Percentiles rank a stretch among this genome's conserved stretches.
Conservation (phyloP, 2,329 filamentous ascomycete species). For the Orbilia brochopaga region DNA sequence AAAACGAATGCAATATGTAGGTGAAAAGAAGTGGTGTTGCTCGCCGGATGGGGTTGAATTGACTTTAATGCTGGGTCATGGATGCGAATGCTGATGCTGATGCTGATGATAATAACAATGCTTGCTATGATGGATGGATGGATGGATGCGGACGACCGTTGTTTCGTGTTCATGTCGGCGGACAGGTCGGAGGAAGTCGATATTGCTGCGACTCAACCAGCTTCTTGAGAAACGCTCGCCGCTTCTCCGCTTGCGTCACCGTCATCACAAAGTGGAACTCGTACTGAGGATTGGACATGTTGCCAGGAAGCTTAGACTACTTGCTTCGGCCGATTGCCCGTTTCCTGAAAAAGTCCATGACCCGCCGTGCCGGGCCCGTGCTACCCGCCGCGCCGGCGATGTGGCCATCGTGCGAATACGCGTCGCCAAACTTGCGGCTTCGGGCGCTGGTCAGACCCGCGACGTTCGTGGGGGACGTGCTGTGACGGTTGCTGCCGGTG, state of each 20-base stretch:
- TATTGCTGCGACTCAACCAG: constrained; percentile 34
- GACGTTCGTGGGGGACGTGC: constrained; percentile 58
- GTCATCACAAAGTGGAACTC: constrained; percentile 21
- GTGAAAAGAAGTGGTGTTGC: not conserved
- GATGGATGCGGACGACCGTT: no score
- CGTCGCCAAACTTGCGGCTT: constrained; percentile 83
- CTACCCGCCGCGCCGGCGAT: constrained; percentile 70
- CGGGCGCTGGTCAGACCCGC: constrained; percentile 74
- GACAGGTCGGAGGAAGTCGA: constrained; percentile 35
- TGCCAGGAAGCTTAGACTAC: constrained; percentile 42
- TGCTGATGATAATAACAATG: constrained; percentile 1
- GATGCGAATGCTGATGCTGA: constrained; percentile 10
- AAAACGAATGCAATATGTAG: no score
- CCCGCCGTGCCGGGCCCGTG: constrained; percentile 83
- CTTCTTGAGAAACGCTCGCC: constrained; percentile 25
- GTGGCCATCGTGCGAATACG: constrained; percentile 75
- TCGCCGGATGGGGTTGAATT: not conserved
- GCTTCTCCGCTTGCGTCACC: constrained; percentile 14
- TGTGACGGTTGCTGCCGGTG: constrained; percentile 60
- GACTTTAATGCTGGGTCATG: not conserved
- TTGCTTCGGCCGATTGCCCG: constrained; percentile 75
- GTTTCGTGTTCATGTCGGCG: constrained; percentile 26
- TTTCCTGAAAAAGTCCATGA: constrained; percentile 98
- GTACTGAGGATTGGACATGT: constrained; percentile 18
- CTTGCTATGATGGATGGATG: no score